These are phyloP conservation scores for Durotheca rogersii DNA, from an alignment of 495 filamentous ascomycete genomes.

Conservation along the genomic window DNA sequence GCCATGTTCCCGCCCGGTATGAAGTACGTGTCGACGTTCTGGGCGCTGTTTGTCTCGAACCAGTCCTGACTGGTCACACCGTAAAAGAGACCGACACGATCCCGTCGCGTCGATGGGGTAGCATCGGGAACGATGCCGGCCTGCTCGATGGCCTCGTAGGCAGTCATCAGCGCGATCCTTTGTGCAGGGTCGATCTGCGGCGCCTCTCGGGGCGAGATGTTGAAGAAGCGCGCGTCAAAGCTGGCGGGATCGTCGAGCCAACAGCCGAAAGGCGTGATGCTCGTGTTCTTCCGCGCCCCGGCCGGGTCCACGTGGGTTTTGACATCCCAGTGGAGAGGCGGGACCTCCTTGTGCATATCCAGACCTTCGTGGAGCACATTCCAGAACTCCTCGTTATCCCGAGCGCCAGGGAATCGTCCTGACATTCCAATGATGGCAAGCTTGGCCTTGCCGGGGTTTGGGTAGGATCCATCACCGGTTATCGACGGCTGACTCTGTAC, in stretches of 20 bases:
- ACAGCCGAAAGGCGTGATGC: constrained; percentile 66
- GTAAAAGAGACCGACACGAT: constrained; percentile 52
- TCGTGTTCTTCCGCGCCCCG: constrained; percentile 61
- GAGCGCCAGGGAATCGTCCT: constrained; percentile 60
- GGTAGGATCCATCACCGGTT: background rate
- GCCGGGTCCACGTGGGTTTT: constrained; percentile 68
- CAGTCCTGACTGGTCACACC: constrained; percentile 71
- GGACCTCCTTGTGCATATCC: constrained; percentile 52
- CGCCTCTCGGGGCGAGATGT: constrained; percentile 83
- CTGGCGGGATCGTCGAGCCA: constrained; percentile 7
- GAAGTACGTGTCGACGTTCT: constrained; percentile 80
- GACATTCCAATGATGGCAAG: constrained; percentile 69
- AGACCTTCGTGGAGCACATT: constrained; percentile 60
- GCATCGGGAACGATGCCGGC: constrained; percentile 72
- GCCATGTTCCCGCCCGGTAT: constrained; percentile 76
- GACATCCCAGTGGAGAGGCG: constrained; percentile 66
- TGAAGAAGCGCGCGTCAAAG: constrained; percentile 69
- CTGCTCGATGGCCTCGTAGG: constrained; percentile 81
- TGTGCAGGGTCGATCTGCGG: constrained; percentile 77
- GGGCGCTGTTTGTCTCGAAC: constrained; percentile 68
- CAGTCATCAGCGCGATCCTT: constrained; percentile 68
- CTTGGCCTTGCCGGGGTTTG: constrained; percentile 1
- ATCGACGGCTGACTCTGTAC: too few relatives aligned
- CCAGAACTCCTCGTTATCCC: constrained; percentile 61
- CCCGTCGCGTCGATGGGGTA: constrained; percentile 56